Conservation (phyloP, 331 rosid genomes). For the Malus hybrid region DNA sequence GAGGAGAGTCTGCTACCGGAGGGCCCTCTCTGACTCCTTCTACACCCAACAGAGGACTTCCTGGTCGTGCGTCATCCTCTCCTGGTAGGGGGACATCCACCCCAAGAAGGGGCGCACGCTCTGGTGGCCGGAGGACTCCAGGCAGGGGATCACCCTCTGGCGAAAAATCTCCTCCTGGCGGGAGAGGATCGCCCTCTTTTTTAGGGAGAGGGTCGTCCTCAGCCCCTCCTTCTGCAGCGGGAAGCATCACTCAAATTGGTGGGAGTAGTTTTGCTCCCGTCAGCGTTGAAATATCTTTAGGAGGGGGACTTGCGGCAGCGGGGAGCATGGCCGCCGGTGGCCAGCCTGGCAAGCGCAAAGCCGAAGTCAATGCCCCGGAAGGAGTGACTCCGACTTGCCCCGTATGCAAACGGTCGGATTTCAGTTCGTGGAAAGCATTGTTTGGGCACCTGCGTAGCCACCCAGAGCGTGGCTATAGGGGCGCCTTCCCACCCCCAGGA, state of each 20-base stretch:
- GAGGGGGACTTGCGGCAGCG: neutral
- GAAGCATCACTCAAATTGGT: neutral
- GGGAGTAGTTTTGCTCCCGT: neutral
- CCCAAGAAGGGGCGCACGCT: neutral
- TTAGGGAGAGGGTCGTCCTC: neutral
- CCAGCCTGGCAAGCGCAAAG: neutral
- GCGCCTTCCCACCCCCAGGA: neutral
- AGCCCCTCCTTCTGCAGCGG: too few species aligned
- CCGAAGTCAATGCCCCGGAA: neutral
- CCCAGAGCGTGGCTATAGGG: neutral
- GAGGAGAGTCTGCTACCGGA: neutral
- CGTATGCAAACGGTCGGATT: neutral
- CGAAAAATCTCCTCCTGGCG: neutral
- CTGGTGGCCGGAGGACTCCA: too few species aligned
- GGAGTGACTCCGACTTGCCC: neutral
- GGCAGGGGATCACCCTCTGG: neutral
- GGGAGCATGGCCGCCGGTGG: neutral
- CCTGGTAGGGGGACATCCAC: neutral
- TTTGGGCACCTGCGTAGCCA: conserved; percentile 12
- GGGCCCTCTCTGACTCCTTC: neutral
- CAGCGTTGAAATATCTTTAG: neutral
- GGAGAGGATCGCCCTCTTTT: neutral
- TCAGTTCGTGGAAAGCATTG: neutral
- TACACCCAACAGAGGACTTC: neutral
- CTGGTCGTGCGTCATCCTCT: neutral